Conservation (phyloP, 495 filamentous ascomycete species). For the Pyrenopolyporus hunteri region DNA sequence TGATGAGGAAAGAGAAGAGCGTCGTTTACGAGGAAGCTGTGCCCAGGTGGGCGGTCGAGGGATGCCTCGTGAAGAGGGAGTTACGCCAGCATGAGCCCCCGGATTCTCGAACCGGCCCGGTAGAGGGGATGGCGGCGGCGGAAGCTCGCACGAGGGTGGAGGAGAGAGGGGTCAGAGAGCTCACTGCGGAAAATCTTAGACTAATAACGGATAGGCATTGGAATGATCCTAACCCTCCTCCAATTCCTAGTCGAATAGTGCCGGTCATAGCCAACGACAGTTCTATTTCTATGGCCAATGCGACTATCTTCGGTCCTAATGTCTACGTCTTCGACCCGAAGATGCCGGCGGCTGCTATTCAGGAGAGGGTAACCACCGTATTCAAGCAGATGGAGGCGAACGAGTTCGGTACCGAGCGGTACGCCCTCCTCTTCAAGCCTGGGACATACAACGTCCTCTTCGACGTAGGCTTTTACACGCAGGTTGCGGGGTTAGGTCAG, state of each 20-base stretch:
- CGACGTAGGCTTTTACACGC: conserved; percentile 44
- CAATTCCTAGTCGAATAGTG: neutral
- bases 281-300: conserved; percentile 22
- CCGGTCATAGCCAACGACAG: conserved; percentile 4
- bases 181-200: conserved; percentile 12
- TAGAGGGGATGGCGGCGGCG: neutral
- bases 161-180: conserved; percentile 11
- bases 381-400: conserved; percentile 46
- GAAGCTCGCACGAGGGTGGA: neutral
- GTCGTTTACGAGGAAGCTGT: conserved; percentile 14
- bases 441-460: conserved; percentile 41
- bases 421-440: conserved; percentile 42
- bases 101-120: neutral
- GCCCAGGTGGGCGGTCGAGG: conserved; percentile 23
- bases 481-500: conserved; percentile 38
- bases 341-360: conserved; percentile 36
- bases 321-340: conserved; percentile 40
- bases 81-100: conserved; percentile 1
- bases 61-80: conserved; percentile 26
- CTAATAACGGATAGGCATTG: conserved; percentile 21
- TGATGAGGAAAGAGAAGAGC: conserved; percentile 18
- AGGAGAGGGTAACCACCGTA: conserved; percentile 31
- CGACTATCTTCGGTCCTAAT: conserved; percentile 39
- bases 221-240: neutral
- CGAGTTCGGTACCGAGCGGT: conserved; percentile 40